Evolutionary conservation across 2,329 filamentous ascomycete genomes (phyloP), one percentile per base, ranked within the genome.

Genomic region (Ascochyta clinopodiicola): DNA sequence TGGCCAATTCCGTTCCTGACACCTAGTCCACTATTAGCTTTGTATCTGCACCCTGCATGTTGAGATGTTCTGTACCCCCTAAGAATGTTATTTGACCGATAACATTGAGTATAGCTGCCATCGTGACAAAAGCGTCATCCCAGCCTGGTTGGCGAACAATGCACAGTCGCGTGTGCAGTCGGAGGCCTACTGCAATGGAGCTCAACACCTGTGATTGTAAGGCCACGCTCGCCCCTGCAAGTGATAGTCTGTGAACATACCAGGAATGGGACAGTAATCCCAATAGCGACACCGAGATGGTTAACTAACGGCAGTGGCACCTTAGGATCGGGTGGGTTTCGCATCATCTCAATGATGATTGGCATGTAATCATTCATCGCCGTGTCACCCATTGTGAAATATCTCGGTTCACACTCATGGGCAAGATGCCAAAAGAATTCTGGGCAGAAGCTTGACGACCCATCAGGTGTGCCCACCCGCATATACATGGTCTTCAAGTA

Each of bases 101-200:
- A 6, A 53, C 12, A 6, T 53, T 53, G 24, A 53, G 43, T 2
- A 43, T n/a, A 9, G 43, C 43, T 13, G 50, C 50, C 8, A 53
- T 13, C 21, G 31, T n/a, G 19, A 53, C 44, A 31, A 53, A 53
- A 10, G 13, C 22, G 21, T 53, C 50, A 21, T 47, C 50, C 37
- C 50, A 53, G 17, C 50, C 50, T 42, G 36, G 37, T 29, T 40
- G 43, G 15, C 21, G 29, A 2, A 43, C 8, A 1, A 53, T 24
- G 6, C 25, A 6, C 8, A 53, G 15, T 37, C 44, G 44, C 0
- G 32, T 38, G n/a, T 38, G 21, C 3, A 48, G 38, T 21, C 34
- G 38, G 13, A 38, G 32, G 7, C 24, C 21, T 40, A 53, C 44
- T 6, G 44, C 51, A 24, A 44, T 6, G 3, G 44, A 22, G 34